Conservation (phyloP, 2,329 filamentous ascomycete species). For the Epichloe elymi region DNA sequence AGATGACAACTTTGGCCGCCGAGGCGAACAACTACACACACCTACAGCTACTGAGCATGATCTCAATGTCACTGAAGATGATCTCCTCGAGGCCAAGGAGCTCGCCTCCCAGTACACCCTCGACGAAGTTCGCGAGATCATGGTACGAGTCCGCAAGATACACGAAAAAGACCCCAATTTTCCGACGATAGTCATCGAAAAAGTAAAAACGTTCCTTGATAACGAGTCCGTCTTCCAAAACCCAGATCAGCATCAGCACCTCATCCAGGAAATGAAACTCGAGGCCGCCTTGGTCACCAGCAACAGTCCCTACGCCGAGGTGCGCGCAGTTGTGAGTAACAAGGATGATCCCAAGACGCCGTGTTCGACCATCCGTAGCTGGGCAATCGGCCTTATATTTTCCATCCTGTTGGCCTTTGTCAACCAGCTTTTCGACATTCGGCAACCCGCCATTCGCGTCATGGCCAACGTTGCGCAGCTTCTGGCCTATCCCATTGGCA, state of each 20-base stretch:
- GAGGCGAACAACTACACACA: constrained; percentile 14
- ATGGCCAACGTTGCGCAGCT: constrained; percentile 43
- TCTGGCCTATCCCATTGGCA: constrained; percentile 41
- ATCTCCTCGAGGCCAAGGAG: constrained; percentile 32
- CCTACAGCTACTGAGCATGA: constrained; percentile 20
- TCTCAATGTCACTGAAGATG: constrained; percentile 32
- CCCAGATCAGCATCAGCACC: constrained; percentile 32
- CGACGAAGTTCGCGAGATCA: constrained; percentile 29
- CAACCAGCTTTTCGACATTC: constrained; percentile 46
- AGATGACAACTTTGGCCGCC: constrained; percentile 20
- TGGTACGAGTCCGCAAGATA: constrained; percentile 25
- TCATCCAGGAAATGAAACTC: constrained; percentile 41
- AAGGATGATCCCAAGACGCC: constrained; percentile 37
- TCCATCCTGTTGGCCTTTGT: constrained; percentile 34
- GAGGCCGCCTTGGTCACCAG: constrained; percentile 41
- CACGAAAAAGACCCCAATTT: constrained; percentile 32
- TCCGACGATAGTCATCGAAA: constrained; percentile 24
- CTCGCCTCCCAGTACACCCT: constrained; percentile 28
- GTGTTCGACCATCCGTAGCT: constrained; percentile 41
- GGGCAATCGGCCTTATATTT: constrained; percentile 39
- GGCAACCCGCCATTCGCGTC: constrained; percentile 40
- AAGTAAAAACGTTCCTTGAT: constrained; percentile 28
- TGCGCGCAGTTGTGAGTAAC: constrained; percentile 42
- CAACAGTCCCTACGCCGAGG: constrained; percentile 44
- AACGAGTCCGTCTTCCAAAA: constrained; percentile 30